Evolutionary conservation across 2,329 filamentous ascomycete species (phyloP).

Genomic region (Canariomyces notabilis): DNA sequence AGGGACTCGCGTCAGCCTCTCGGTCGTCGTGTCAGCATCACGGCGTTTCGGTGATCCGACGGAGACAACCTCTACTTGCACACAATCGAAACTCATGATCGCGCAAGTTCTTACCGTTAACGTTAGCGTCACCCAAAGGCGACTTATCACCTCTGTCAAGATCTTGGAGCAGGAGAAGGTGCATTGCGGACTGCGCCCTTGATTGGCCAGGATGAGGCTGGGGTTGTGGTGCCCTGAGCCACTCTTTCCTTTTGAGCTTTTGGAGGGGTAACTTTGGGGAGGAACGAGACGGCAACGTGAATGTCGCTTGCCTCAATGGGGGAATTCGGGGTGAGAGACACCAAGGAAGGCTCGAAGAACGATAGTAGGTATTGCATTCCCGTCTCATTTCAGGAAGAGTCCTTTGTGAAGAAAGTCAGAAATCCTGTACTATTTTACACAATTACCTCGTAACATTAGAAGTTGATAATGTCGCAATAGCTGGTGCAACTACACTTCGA

Average conservation of each 20-base stretch:
- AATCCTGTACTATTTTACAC: no score
- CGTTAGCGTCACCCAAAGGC: neutral
- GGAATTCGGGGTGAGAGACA: no score
- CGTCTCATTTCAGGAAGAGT: no score
- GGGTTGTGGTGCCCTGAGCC: neutral
- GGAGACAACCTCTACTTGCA: neutral
- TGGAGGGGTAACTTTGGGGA: neutral
- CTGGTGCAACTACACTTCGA: no score
- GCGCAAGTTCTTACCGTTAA: neutral
- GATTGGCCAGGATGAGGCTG: slow-evolving; percentile 1
- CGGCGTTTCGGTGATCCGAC: neutral
- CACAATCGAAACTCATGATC: slow-evolving; percentile 8
- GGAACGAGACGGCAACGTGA: no score
- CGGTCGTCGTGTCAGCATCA: neutral
- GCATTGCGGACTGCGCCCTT: neutral
- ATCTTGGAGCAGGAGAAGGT: slow-evolving; percentile 6
- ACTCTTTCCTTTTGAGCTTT: neutral
- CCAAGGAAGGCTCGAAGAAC: no score
- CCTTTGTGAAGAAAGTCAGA: no score
- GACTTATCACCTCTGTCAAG: slow-evolving; percentile 4
- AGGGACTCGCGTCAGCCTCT: neutral
- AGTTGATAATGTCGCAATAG: no score
- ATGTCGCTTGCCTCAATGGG: no score
- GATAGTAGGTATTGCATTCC: no score
- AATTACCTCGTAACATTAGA: no score